Base-by-base conservation (phyloP, 2,329 filamentous ascomycete species). In the Chaetomiaceae sp. region DNA sequence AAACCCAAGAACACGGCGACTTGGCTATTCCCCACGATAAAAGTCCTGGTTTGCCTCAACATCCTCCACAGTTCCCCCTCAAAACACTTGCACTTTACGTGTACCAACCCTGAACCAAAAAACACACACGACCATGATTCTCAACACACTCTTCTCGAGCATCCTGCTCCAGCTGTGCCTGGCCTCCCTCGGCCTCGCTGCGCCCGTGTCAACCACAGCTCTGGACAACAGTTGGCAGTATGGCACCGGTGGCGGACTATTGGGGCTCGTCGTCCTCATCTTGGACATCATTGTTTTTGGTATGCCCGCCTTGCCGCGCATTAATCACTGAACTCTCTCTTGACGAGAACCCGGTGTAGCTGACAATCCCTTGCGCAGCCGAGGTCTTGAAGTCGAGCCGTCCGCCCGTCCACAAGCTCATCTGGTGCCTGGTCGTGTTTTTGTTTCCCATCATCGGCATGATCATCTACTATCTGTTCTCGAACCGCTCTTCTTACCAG, bases 341-440 rank as follows among this genome's bases (percentile, higher is more conserved):
- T n/a, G n/a, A n/a, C n/a, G n/a, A n/a, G n/a, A n/a, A n/a, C n/a
- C n/a, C n/a, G n/a, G n/a, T n/a, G n/a, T n/a, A n/a, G 44, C 61
- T 61, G 25, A 59, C 14, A 5, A 25, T 55, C 17, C 56, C 5
- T 16, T 5, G 10, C 16, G 3, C 16, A 85, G 81, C 84, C 59
- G 82, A 85, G 67, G 76, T 85, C 57, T 68, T 85, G 51, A 79
- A 83, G 66, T 84, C 81, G 35, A 82, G 77, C 66, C 80, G 81
- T 53, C 73, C 80, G 4, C 68, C 74, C 17, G 64, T 68, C 17
- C 70, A 75, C 66, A 85, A 85, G 70, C 64, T 85, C 3, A 68
- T 83, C 25, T 85, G 82, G 82, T 78, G 73, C 43, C 69, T 84
- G 1, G 69, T 82, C 38, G 79, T 85, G 60, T 84, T 85, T 70